Conservation (phyloP, 441 rosid species). For the Gossypium davidsonii region DNA sequence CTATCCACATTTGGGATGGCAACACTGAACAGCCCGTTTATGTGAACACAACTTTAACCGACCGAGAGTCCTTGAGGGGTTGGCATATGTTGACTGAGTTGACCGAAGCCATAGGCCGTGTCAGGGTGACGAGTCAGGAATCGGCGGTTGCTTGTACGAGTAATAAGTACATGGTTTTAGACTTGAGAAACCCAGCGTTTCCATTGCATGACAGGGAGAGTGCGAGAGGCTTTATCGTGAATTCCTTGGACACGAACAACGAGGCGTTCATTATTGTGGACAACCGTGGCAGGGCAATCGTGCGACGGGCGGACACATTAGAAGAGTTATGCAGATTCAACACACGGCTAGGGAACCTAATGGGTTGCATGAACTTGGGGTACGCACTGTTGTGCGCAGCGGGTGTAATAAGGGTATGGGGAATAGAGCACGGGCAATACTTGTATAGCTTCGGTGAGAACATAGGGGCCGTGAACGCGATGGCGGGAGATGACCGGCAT, state of each 20-base stretch:
- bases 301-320: conserved; percentile 41
- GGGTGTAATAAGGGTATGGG: conserved; percentile 64
- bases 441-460: conserved; percentile 47
- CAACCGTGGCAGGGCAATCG: conserved; percentile 43
- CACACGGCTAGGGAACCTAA: conserved; percentile 23
- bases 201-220: conserved; percentile 28
- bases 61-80: conserved; percentile 61
- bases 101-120: conserved; percentile 59
- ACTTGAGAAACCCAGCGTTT: conserved; percentile 50
- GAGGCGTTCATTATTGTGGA: conserved; percentile 52
- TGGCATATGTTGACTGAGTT: conserved; percentile 71
- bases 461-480: conserved; percentile 49
- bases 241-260: conserved; percentile 35
- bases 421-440: conserved; percentile 39
- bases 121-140: conserved; percentile 44
- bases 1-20: conserved; percentile 71
- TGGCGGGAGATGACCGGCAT: conserved; percentile 62
- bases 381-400: conserved; percentile 59
- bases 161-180: conserved; percentile 35
- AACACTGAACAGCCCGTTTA: conserved; percentile 38
- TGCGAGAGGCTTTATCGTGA: conserved; percentile 40
- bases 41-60: conserved; percentile 54
- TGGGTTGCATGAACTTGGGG: conserved; percentile 68
- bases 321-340: conserved; percentile 46
- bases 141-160: conserved; percentile 75